Base-by-base conservation (phyloP, 164 flowering plant species). In the Annona cherimola region DNA sequence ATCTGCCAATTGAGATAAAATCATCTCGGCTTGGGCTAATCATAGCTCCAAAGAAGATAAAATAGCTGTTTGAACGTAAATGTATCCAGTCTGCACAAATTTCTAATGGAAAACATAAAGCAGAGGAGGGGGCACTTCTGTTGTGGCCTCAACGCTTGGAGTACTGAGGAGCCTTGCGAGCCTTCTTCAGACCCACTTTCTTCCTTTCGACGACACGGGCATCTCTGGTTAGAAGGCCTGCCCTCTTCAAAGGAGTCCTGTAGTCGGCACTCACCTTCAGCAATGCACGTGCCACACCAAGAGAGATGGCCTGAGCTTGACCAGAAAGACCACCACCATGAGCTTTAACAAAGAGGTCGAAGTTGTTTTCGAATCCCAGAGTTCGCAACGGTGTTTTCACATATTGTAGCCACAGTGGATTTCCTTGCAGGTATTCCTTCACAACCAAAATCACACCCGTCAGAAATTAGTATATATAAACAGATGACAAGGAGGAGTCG, bases 311-410 rank as follows among this genome's bases (percentile, higher is more conserved):
- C 81, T 95, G 99, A 71, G 99, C 94, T 81, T 93, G 98, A 72
- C 99, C 99, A 46, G 96, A 84, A 20, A 95, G 94, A 42, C 98
- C 97, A 64, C 97, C 98, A 3, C 99, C 99, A 43, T 95, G 93
- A 40, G 98, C 98, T 79, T 95, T 93, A 11, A 95, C 96, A 79
- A 95, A 93, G 16, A 93, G 93, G 78, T 95, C 98, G 63, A 90
- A 93, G 75, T 84, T 90, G 35, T 40, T 83, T 76, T 90, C 97
- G 69, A 85, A 91, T 19, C 97, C 98, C 76, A 95, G 65, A 4
- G 89, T 83, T 7, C 76, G 81, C 76, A 95, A 75, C 5, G 99
- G 99, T 19, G 85, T 80, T 83, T 86, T 95, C 14, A 93, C 79
- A 71, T 93, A 91, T 46, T 88, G 89, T 61, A 93, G 82, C 99